A percentile compares a stretch with the other conserved stretches of the same genome.
These are phyloP conservation scores for Zelopaecilomyces penicillatus DNA, from an alignment of 2,329 filamentous ascomycete genomes.

Conservation along the genomic window DNA sequence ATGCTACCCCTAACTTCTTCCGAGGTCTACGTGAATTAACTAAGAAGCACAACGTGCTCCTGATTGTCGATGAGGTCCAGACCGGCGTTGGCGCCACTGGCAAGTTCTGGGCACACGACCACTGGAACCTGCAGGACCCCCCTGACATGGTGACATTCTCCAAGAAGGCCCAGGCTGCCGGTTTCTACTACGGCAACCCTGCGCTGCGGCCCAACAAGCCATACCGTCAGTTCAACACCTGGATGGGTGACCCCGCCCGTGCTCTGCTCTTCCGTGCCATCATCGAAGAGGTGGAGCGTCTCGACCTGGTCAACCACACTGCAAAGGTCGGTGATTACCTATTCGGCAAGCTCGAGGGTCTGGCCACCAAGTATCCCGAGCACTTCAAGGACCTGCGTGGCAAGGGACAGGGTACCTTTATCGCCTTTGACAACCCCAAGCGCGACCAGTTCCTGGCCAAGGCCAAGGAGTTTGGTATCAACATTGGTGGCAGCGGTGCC, in stretches of 20 bases:
- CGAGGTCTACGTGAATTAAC: constrained; percentile 72
- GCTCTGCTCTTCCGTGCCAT: constrained; percentile 82
- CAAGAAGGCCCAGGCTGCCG: constrained; percentile 91
- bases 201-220: constrained; percentile 81
- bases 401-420: constrained; percentile 83
- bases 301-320: constrained; percentile 73
- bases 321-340: constrained; percentile 72
- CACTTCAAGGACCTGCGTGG: constrained; percentile 79
- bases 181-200: constrained; percentile 81
- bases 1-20: constrained; percentile 84
- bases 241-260: constrained; percentile 88
- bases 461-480: constrained; percentile 74
- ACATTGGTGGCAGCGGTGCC: constrained; percentile 76
- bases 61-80: constrained; percentile 93
- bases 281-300: constrained; percentile 67
- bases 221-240: constrained; percentile 95
- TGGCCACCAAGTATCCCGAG: constrained; percentile 63
- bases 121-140: constrained; percentile 73
- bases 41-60: constrained; percentile 64
- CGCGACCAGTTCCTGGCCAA: constrained; percentile 71
- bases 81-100: constrained; percentile 88
- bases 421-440: constrained; percentile 79
- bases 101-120: constrained; percentile 94
- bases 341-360: constrained; percentile 57
- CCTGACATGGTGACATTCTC: constrained; percentile 93